Percentiles rank a stretch among this genome's conserved stretches.
These are phyloP conservation scores for Anthostomella pinea DNA, from an alignment of 2,329 filamentous ascomycete species.

Conservation along the genomic window DNA sequence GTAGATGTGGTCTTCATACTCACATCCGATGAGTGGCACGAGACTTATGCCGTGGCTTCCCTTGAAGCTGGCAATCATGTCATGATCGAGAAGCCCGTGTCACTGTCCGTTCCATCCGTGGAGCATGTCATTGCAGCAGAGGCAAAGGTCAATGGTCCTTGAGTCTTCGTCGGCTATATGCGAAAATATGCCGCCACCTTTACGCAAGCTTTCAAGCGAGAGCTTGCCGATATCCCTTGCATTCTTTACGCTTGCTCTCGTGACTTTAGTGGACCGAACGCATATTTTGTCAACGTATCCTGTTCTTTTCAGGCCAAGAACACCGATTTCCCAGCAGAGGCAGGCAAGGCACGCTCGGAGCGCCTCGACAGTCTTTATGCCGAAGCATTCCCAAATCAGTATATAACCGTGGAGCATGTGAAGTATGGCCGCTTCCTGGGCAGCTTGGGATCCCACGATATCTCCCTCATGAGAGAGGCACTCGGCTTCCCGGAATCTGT, in stretches of 20 bases:
- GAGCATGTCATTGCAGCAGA: slow-evolving; percentile 46
- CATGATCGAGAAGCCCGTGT: slow-evolving; percentile 55
- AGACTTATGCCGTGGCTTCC: slow-evolving; percentile 43
- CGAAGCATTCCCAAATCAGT: slow-evolving; percentile 32
- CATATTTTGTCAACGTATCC: slow-evolving; percentile 44
- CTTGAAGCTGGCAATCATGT: slow-evolving; percentile 50
- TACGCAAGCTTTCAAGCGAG: slow-evolving; percentile 47
- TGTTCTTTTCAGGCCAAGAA: slow-evolving; percentile 45
- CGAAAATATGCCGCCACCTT: slow-evolving; percentile 52
- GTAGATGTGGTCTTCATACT: slow-evolving; percentile 51
- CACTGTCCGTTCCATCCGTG: slow-evolving; percentile 42
- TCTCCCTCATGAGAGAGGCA: slow-evolving; percentile 53
- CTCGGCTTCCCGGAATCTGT: slow-evolving; percentile 52
- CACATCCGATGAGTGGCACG: slow-evolving; percentile 51
- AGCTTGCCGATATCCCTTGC: slow-evolving; percentile 43
- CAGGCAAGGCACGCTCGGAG: slow-evolving; percentile 16
- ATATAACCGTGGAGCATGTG: slow-evolving; percentile 27
- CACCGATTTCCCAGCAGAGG: slow-evolving; percentile 23
- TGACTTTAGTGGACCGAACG: slow-evolving; percentile 54
- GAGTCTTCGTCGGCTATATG: slow-evolving; percentile 57
- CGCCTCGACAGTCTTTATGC: slow-evolving; percentile 27
- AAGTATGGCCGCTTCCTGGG: slow-evolving; percentile 42
- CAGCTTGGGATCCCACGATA: slow-evolving; percentile 51
- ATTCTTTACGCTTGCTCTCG: slow-evolving; percentile 50
- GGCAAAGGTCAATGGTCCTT: slow-evolving; percentile 29